Base-by-base conservation (phyloP, 2,329 filamentous ascomycete genomes). In the Ascochyta rabiei region DNA sequence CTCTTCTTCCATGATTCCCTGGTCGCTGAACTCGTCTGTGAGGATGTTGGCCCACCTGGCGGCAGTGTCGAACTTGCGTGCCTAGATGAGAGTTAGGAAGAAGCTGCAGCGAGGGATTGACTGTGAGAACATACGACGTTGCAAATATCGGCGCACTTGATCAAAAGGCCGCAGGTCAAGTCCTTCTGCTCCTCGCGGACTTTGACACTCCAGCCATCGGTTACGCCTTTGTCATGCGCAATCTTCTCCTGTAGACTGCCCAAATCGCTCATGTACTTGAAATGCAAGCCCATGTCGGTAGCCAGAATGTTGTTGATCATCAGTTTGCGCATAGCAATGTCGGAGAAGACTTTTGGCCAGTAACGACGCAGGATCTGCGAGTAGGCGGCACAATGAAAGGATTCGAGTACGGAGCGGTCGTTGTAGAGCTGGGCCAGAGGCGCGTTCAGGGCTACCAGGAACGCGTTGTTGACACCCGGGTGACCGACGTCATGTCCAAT, bases 251-350 rank as follows among this genome's bases (percentile, higher is more conserved):
- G 91, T 46, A 96, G 77, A 59, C 88, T 87, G n/a, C 85, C 86
- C 35, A 98, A 80, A 71, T 89, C 90, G 69, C 88, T 88, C 92
- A 98, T 98, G 75, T 97, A 99, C 67, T 96, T 92, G 67, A 96
- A 96, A 76, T 99, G 95, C 6, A 96, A 78, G 7, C 92, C 92
- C 95, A 99, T 99, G 70, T 99, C 95, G 0, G 95, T 99, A 2
- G 95, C 91, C 21, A 99, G 80, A 56, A 99, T 98, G n/a, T 91
- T 95, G 73, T 91, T 96, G 67, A 97, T 98, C 88, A 98, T 95
- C 6, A 96, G 80, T 63, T 88, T 89, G 50, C 93, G 87, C 83
- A 98, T 90, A 53, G 87, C 87, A 41, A 83, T 82, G 66, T 95
- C 88, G 60, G 88, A 83, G 64, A 96, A 96, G 2, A 89, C 89